Conservation (phyloP, 257 asterid genomes). For the Solanum pinnatisectum region DNA sequence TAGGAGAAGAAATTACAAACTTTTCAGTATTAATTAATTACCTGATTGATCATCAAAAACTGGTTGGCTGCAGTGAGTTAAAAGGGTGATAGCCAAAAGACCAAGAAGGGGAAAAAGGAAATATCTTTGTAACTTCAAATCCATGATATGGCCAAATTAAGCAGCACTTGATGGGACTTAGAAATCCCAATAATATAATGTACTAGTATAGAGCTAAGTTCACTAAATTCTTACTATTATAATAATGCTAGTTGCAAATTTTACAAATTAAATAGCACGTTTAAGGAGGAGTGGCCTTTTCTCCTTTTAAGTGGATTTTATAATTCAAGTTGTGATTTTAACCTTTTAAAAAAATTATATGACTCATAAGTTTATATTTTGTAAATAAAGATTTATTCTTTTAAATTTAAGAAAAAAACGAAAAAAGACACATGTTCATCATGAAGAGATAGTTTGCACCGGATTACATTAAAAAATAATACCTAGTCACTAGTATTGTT, state of each 20-base stretch:
- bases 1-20: background rate
- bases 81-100: background rate
- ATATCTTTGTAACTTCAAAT: background rate
- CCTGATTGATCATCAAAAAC: background rate
- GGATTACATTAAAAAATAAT: no score
- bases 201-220: background rate
- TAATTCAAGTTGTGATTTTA: background rate
- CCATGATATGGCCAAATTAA: background rate
- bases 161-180: background rate
- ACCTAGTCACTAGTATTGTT: background rate
- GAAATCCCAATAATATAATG: background rate
- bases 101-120: background rate
- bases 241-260: background rate
- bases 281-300: conserved; percentile 30
- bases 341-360: no score
- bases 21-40: background rate
- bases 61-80: background rate
- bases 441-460: background rate
- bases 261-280: background rate
- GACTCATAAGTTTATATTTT: background rate
- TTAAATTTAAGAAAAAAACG: background rate
- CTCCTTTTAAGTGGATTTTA: background rate
- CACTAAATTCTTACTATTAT: background rate
- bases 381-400: background rate
- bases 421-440: background rate